Evolutionary conservation across 768 basidiomycete genomes (phyloP).

Genomic region (Termitomyces titanicus): DNA sequence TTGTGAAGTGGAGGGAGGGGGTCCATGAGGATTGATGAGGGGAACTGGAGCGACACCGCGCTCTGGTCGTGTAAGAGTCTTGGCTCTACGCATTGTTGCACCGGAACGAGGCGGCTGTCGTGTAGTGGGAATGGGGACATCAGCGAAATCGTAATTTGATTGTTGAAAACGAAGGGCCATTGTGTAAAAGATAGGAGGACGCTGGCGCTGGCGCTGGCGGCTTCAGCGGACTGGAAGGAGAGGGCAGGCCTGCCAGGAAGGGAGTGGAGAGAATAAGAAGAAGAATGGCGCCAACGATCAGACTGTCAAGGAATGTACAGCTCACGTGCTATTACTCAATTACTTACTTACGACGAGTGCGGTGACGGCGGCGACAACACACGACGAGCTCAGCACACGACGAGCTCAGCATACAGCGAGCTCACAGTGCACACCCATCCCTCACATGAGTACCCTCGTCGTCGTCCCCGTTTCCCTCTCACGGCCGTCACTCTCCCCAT

Average conservation of each 20-base stretch:
- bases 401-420: too few species aligned
- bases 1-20: slow-evolving; percentile 33
- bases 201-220: slow-evolving; percentile 12
- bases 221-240: slow-evolving; percentile 17
- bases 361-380: too few species aligned
- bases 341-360: not conserved
- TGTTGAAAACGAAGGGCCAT: slow-evolving; percentile 55
- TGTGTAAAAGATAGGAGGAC: slow-evolving; percentile 22
- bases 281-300: slow-evolving; percentile 6
- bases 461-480: not conserved
- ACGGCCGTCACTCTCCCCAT: not conserved
- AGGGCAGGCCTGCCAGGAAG: slow-evolving; percentile 22
- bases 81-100: slow-evolving; percentile 77
- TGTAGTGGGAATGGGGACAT: slow-evolving; percentile 68
- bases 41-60: slow-evolving; percentile 91
- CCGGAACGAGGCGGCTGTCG: slow-evolving; percentile 50
- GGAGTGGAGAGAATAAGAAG: slow-evolving; percentile 8
- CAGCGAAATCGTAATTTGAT: slow-evolving; percentile 47
- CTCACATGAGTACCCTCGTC: slow-evolving; percentile 7
- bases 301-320: slow-evolving; percentile 5
- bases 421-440: not conserved
- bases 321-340: not conserved
- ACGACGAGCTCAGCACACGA: too few species aligned
- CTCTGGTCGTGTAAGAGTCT: slow-evolving; percentile 96
- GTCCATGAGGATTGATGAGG: slow-evolving; percentile 79